Evolutionary conservation across 805 yeast species (phyloP).

Genomic region (Saturnispora zaruensis): DNA sequence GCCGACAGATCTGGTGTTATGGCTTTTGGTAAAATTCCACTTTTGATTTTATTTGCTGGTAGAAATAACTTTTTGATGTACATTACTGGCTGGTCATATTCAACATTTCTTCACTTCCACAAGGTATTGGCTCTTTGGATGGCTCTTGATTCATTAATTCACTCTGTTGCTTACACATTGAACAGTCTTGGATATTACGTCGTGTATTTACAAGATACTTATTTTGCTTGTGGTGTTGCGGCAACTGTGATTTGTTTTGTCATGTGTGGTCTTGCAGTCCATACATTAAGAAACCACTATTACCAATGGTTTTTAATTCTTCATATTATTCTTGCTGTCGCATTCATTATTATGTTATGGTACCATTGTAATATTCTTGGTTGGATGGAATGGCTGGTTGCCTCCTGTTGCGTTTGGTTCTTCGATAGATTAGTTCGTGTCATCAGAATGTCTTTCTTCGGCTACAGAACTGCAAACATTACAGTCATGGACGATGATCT

Average conservation of each 20-base stretch:
- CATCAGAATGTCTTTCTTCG: slow-evolving; percentile 18
- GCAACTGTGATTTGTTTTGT: slow-evolving; percentile 37
- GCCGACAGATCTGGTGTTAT: slow-evolving; percentile 33
- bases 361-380: slow-evolving; percentile 41
- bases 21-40: slow-evolving; percentile 33
- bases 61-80: slow-evolving; percentile 37
- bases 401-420: slow-evolving; percentile 39
- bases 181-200: slow-evolving; percentile 10
- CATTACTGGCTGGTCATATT: slow-evolving; percentile 35
- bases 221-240: slow-evolving; percentile 28
- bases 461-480: slow-evolving; percentile 16
- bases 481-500: slow-evolving; percentile 8
- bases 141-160: slow-evolving; percentile 31
- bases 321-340: slow-evolving; percentile 48
- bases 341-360: slow-evolving; percentile 48
- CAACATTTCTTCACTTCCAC: slow-evolving; percentile 47
- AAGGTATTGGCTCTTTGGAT: slow-evolving; percentile 54
- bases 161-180: slow-evolving; percentile 30
- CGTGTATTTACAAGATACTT: slow-evolving; percentile 5
- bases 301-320: slow-evolving; percentile 53
- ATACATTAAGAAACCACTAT: slow-evolving; percentile 39
- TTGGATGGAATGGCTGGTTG: slow-evolving; percentile 29
- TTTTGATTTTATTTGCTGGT: slow-evolving; percentile 37
- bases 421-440: slow-evolving; percentile 44
- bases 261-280: slow-evolving; percentile 41